Evolutionary conservation across 1,139 yeast species (phyloP).

Genomic region (Scheffersomyces illinoinensis): DNA sequence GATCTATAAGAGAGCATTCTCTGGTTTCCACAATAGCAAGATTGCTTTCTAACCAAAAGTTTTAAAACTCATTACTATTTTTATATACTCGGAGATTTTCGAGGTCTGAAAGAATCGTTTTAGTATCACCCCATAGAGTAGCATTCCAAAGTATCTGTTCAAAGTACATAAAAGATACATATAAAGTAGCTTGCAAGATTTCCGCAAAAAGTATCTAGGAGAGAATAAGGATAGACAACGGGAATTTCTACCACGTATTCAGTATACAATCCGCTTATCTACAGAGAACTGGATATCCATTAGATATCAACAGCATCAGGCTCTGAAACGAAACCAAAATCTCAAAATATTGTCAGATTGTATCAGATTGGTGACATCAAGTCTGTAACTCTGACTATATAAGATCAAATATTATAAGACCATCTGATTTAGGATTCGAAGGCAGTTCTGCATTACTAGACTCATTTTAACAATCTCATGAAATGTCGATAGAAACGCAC

Average conservation of each 20-base stretch:
- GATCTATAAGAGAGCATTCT: background rate
- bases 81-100: background rate
- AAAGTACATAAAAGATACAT: background rate
- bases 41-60: background rate
- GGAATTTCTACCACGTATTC: too few relatives aligned
- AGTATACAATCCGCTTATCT: background rate
- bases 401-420: background rate
- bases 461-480: background rate
- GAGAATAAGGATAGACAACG: too few relatives aligned
- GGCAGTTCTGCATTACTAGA: background rate
- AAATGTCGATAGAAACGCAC: constrained; percentile 33
- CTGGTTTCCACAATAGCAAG: background rate
- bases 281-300: background rate
- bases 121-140: background rate
- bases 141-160: background rate
- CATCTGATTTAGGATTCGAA: too few relatives aligned
- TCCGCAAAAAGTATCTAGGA: background rate
- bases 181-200: background rate
- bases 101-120: too few relatives aligned
- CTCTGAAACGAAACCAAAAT: background rate
- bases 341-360: background rate
- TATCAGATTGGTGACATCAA: background rate
- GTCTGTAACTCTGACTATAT: background rate
- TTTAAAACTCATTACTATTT: background rate
- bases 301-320: background rate